A percentile compares a stretch with the other conserved stretches of the same genome.
Evolutionary conservation across 1,139 yeast genomes (phyloP).

Genomic region (Geotrichum phurueaensis): DNA sequence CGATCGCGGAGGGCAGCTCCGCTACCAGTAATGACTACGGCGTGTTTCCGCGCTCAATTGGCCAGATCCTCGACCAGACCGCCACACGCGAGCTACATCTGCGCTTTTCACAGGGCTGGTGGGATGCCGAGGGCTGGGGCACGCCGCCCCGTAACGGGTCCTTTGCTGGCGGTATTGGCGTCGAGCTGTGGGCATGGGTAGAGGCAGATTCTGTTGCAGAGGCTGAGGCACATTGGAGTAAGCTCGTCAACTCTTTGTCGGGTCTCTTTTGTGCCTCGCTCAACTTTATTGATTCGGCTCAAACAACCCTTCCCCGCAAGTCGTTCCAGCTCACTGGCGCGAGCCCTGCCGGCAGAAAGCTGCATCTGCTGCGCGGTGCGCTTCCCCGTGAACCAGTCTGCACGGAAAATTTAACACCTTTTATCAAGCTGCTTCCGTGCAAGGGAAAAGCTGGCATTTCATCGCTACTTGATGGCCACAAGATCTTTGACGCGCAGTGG

Average conservation of each 20-base stretch:
- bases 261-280: slow-evolving; percentile 95
- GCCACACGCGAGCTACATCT: slow-evolving; percentile 71
- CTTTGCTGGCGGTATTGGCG: slow-evolving; percentile 88
- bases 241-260: slow-evolving; percentile 67
- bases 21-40: slow-evolving; percentile 47
- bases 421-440: slow-evolving; percentile 82
- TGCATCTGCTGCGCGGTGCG: slow-evolving; percentile 71
- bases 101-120: slow-evolving; percentile 90
- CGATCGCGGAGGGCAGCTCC: slow-evolving; percentile 33
- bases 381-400: slow-evolving; percentile 95
- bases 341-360: slow-evolving; percentile 21
- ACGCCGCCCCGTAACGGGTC: slow-evolving; percentile 65
- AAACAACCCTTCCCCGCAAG: slow-evolving; percentile 65
- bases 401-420: slow-evolving; percentile 94
- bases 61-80: slow-evolving; percentile 66
- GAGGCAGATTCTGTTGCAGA: slow-evolving; percentile 53
- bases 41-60: slow-evolving; percentile 73
- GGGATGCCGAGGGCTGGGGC: slow-evolving; percentile 92
- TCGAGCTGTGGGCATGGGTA: slow-evolving; percentile 83
- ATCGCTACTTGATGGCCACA: slow-evolving; percentile 86
- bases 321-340: slow-evolving; percentile 37
- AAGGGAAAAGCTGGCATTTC: slow-evolving; percentile 89
- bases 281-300: slow-evolving; percentile 75
- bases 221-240: slow-evolving; percentile 64
- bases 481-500: slow-evolving; percentile 92